Evolutionary conservation across 768 basidiomycete genomes (phyloP).

Genomic region (Hortiboletus flavorubellus): DNA sequence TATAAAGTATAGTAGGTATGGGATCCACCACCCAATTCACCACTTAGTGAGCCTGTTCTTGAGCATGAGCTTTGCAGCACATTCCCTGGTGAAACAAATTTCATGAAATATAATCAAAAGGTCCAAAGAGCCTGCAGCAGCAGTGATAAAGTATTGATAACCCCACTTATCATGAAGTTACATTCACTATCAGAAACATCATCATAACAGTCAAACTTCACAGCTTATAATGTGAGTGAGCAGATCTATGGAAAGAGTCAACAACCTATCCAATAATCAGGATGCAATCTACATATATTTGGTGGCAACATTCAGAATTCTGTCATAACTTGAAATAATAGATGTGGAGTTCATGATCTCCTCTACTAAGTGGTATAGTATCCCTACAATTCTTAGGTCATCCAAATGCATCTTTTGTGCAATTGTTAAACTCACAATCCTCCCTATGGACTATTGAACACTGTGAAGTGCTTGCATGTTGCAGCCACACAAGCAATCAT

Average conservation of each 20-base stretch:
- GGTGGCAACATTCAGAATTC: conserved; percentile 57
- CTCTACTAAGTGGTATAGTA: conserved; percentile 60
- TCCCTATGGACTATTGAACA: conserved; percentile 65
- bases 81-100: conserved; percentile 57
- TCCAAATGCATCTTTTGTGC: background rate
- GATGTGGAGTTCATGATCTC: conserved; percentile 62
- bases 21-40: conserved; percentile 21
- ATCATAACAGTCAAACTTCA: background rate
- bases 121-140: conserved; percentile 62
- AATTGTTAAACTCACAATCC: conserved; percentile 48
- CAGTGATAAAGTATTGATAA: conserved; percentile 43
- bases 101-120: conserved; percentile 52
- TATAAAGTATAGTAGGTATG: conserved; percentile 61
- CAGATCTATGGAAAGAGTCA: conserved; percentile 11
- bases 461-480: conserved; percentile 73
- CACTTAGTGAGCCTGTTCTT: conserved; percentile 18
- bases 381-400: conserved; percentile 39
- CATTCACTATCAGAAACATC: background rate
- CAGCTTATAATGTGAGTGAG: conserved; percentile 18
- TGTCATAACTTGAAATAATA: conserved; percentile 61
- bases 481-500: conserved; percentile 60
- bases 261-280: background rate
- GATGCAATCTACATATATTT: conserved; percentile 46
- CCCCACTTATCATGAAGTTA: conserved; percentile 66
- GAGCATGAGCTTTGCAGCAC: conserved; percentile 48